A percentile compares a stretch with the other conserved stretches of the same genome.
These are phyloP conservation scores for Melaleuca alternifolia DNA, from an alignment of 345 rosid genomes.

Conservation along the genomic window DNA sequence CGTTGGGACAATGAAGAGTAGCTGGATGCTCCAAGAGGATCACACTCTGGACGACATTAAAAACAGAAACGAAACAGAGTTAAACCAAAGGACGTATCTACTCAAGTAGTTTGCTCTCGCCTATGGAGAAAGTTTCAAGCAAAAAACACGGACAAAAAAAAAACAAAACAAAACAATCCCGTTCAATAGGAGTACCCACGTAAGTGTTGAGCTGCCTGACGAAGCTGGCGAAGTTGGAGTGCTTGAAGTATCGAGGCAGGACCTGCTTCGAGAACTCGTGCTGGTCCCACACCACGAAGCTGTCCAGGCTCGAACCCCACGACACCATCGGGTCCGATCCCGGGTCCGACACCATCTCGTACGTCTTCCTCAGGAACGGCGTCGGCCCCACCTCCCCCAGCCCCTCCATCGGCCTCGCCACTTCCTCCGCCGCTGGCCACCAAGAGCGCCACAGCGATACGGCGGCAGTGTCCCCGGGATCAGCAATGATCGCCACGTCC, in stretches of 20 bases:
- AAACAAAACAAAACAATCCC: background rate
- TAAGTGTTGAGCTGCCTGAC: slow-evolving; percentile 61
- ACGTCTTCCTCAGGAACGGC: slow-evolving; percentile 46
- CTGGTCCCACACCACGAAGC: slow-evolving; percentile 53
- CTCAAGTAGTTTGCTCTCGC: background rate
- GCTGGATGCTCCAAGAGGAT: background rate
- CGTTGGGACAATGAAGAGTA: background rate
- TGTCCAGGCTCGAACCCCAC: slow-evolving; percentile 28
- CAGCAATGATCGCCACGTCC: background rate
- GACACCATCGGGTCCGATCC: slow-evolving; percentile 32
- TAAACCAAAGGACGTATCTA: background rate
- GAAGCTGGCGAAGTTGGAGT: slow-evolving; percentile 63
- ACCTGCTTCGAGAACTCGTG: slow-evolving; percentile 23
- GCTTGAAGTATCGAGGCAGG: slow-evolving; percentile 62
- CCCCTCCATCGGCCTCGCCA: slow-evolving; percentile 41
- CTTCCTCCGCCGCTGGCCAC: background rate
- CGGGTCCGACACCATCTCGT: slow-evolving; percentile 42
- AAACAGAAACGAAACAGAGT: background rate
- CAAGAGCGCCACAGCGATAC: background rate
- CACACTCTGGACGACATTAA: background rate
- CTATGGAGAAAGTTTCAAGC: background rate
- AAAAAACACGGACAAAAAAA: background rate
- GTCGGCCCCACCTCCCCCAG: slow-evolving; percentile 42
- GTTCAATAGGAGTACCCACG: slow-evolving; percentile 11
- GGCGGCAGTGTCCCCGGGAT: background rate